phyloP scores from a whole-genome alignment of 495 filamentous ascomycete species.

The Penicillium salamii region DNA sequence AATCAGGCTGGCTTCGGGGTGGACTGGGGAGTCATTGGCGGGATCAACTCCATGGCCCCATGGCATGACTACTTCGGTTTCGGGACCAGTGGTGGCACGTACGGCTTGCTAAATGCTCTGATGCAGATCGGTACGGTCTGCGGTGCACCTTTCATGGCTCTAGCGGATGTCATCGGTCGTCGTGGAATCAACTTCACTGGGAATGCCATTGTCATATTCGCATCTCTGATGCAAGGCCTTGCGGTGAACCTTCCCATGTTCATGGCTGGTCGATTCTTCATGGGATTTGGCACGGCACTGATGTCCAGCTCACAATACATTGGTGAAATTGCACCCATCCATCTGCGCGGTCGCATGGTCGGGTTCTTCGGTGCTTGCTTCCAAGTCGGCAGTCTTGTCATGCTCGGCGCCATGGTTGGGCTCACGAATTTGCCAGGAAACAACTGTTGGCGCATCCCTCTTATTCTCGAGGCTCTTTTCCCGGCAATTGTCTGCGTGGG shows the following conservation, averaged over 20 bases:
- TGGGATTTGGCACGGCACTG: slow-evolving; percentile 40
- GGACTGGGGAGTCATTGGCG: slow-evolving; percentile 43
- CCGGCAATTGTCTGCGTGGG: slow-evolving; percentile 36
- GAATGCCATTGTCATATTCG: slow-evolving; percentile 36
- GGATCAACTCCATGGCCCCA: slow-evolving; percentile 28
- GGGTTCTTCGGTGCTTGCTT: slow-evolving; percentile 45
- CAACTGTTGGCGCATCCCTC: slow-evolving; percentile 33
- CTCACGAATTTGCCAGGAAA: slow-evolving; percentile 26
- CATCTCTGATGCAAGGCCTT: slow-evolving; percentile 38
- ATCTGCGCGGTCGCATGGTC: slow-evolving; percentile 42
- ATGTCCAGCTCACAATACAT: slow-evolving; percentile 43
- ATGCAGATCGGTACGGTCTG: slow-evolving; percentile 41
- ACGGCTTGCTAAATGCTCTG: slow-evolving; percentile 35
- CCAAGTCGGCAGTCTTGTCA: slow-evolving; percentile 37
- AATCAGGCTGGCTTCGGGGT: slow-evolving; percentile 42
- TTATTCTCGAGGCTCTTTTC: slow-evolving; percentile 38
- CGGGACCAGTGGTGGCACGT: slow-evolving; percentile 23
- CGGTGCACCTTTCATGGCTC: slow-evolving; percentile 34
- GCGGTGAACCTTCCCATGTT: slow-evolving; percentile 32
- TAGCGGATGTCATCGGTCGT: slow-evolving; percentile 39
- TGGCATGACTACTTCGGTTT: slow-evolving; percentile 38
- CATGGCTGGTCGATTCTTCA: slow-evolving; percentile 40
- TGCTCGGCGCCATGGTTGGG: slow-evolving; percentile 37
- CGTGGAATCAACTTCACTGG: slow-evolving; percentile 40
- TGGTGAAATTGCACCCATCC: slow-evolving; percentile 41